Evolutionary conservation across 2,329 filamentous ascomycete genomes (phyloP).

Genomic region (Aspergillus floridensis): DNA sequence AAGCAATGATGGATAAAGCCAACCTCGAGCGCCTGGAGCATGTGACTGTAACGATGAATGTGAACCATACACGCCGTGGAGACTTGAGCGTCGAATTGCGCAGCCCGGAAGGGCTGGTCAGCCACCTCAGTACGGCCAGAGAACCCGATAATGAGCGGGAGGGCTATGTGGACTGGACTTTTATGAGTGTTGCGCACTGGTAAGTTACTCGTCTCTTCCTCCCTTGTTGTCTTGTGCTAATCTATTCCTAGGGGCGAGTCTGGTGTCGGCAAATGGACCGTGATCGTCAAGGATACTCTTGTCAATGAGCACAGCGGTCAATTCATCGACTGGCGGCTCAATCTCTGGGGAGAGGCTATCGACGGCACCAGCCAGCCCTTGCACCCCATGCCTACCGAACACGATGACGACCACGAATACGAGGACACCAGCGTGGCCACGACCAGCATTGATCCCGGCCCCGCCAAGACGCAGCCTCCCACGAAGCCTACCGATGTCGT

Average conservation of each 20-base stretch:
- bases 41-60: constrained; percentile 96
- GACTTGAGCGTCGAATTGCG: constrained; percentile 90
- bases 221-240: constrained; percentile 11
- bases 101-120: constrained; percentile 77
- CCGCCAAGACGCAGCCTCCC: constrained; percentile 45
- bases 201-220: constrained; percentile 45
- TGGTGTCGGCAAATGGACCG: constrained; percentile 84
- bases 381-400: constrained; percentile 76
- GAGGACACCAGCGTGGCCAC: constrained; percentile 61
- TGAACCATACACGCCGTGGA: constrained; percentile 80
- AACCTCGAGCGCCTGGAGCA: constrained; percentile 89
- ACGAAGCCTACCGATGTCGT: constrained; percentile 61
- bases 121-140: constrained; percentile 76
- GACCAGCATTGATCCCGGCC: constrained; percentile 56
- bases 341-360: constrained; percentile 87
- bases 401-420: constrained; percentile 81
- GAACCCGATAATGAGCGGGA: constrained; percentile 61
- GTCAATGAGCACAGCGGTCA: constrained; percentile 73
- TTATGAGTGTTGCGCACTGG: constrained; percentile 98
- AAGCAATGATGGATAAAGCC: constrained; percentile 73
- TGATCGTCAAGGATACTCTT: constrained; percentile 80
- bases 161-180: constrained; percentile 95
- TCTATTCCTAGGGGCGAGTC: constrained; percentile 69
- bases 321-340: constrained; percentile 89
- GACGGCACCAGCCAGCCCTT: constrained; percentile 70